A percentile compares a stretch with the other conserved stretches of the same genome.
These are phyloP conservation scores for Rubia tinctorum DNA, from an alignment of 305 asterid species.

Conservation along the genomic window DNA sequence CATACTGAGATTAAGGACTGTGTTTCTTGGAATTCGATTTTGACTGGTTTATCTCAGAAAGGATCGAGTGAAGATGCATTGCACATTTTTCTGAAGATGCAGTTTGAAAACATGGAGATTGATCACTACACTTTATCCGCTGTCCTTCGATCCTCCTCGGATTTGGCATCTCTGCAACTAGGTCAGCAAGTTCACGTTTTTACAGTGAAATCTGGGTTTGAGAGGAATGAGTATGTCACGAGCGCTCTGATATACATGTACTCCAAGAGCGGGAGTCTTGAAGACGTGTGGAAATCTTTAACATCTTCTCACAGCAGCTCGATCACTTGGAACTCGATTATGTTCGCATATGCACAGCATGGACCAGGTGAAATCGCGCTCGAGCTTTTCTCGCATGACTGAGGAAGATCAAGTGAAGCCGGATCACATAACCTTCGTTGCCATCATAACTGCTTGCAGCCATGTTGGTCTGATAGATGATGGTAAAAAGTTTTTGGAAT, in stretches of 20 bases:
- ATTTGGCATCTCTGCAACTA: slow-evolving; percentile 7
- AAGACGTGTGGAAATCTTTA: slow-evolving; percentile 65
- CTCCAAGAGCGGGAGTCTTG: slow-evolving; percentile 77
- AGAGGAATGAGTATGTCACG: background rate
- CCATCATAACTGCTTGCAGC: slow-evolving; percentile 84
- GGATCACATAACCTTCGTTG: slow-evolving; percentile 86
- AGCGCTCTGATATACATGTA: slow-evolving; percentile 19
- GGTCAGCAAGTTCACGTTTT: slow-evolving; percentile 6
- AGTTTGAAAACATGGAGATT: background rate
- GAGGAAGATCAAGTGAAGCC: slow-evolving; percentile 40
- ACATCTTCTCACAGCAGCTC: slow-evolving; percentile 51
- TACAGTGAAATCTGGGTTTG: background rate
- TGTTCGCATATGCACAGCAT: slow-evolving; percentile 83
- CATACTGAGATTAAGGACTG: slow-evolving; percentile 4
- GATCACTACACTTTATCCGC: slow-evolving; percentile 12
- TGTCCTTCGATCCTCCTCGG: slow-evolving; percentile 7
- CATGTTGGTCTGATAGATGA: slow-evolving; percentile 84
- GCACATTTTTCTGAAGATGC: slow-evolving; percentile 2
- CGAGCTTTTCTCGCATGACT: slow-evolving; percentile 58
- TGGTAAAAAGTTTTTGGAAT: slow-evolving; percentile 50
- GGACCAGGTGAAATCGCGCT: slow-evolving; percentile 75
- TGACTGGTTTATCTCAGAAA: slow-evolving; percentile 10
- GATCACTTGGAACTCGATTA: slow-evolving; percentile 80
- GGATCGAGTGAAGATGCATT: slow-evolving; percentile 6
- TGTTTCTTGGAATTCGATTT: slow-evolving; percentile 9